Evolutionary conservation across 768 basidiomycete species (phyloP), one percentile per base, ranked within the genome.

Genomic region (Tylopilus rubrobrunneus): DNA sequence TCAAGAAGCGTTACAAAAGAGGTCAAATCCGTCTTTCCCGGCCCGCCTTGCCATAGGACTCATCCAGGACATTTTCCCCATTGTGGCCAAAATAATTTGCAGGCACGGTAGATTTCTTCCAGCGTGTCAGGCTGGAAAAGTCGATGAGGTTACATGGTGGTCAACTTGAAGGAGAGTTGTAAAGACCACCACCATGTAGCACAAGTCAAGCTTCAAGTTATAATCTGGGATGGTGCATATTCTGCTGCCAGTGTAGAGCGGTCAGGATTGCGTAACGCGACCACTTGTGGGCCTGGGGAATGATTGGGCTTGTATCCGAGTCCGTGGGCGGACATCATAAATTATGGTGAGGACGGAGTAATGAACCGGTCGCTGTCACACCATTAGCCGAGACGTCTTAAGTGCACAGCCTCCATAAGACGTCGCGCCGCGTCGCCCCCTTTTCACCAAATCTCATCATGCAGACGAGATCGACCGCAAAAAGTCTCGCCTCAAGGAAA

Each of bases 1-100:
- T 56, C 48, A 3, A 54, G 42, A 31, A 33, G 40, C 0, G 50
- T 64, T 0, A 71, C 37, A 55, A 82, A 80, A 6, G 66, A 25
- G 25, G 25, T 25, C 25, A 25, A 5, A 25, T 25, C 25, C 25
- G 5, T 60, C 64, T 81, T 79, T 2, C 76, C 73, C 19, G 19
- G 19, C 19, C 19, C 0, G 78, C 78, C 52, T 76, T 78, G 28
- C 78, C 67, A 76, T 5, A 52, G 5, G 50, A 41, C 8, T 52
- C 55, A 19, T 57, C 57, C 0, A 49, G 21, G 1, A 59, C 29
- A 12, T 49, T 52, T 31, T 49, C 43, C 2, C 40, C 44, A 14
- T 49, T 44, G 7, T 23, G n/a, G 28, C 55, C 56, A 2, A 57
- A 57, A 21, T 52, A 50, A 55, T 27, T 56, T 36, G 8, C 57